Conservation (phyloP, 2,329 filamentous ascomycete species). For the Neonectria punicea region DNA sequence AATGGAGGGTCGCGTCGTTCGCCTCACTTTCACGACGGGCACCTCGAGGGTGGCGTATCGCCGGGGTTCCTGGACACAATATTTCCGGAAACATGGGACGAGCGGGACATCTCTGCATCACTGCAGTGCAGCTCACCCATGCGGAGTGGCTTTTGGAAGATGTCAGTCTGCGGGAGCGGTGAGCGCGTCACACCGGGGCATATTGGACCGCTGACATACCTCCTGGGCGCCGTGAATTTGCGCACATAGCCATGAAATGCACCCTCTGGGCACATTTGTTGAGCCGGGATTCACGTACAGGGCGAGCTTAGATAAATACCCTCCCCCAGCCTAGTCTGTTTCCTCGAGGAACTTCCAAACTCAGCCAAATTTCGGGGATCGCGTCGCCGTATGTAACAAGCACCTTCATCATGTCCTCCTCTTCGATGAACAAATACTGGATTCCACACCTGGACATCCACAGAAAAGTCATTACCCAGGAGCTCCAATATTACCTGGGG, state of each 20-base stretch:
- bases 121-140: constrained; percentile 33
- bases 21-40: constrained; percentile 41
- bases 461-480: constrained; percentile 68
- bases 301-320: constrained; percentile 42
- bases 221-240: constrained; percentile 35
- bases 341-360: constrained; percentile 23
- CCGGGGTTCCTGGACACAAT: constrained; percentile 40
- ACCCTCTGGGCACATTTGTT: constrained; percentile 36
- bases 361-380: constrained; percentile 26
- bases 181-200: constrained; percentile 40
- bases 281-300: constrained; percentile 29
- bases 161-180: constrained; percentile 39
- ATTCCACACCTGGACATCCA: constrained; percentile 69
- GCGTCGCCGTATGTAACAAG: constrained; percentile 26
- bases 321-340: constrained; percentile 29
- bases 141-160: constrained; percentile 31
- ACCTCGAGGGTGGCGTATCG: constrained; percentile 36
- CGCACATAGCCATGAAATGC: constrained; percentile 39
- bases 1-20: constrained; percentile 42
- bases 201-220: constrained; percentile 33
- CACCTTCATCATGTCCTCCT: constrained; percentile 40
- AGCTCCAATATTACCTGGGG: constrained; percentile 68
- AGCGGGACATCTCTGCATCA: constrained; percentile 37
- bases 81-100: constrained; percentile 37
- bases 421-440: constrained; percentile 67